Percentiles rank a stretch among this genome's conserved stretches.
These are phyloP conservation scores for Plasmodium cynomolgi DNA, from an alignment of 169 alveolate genomes.

Conservation along the genomic window DNA sequence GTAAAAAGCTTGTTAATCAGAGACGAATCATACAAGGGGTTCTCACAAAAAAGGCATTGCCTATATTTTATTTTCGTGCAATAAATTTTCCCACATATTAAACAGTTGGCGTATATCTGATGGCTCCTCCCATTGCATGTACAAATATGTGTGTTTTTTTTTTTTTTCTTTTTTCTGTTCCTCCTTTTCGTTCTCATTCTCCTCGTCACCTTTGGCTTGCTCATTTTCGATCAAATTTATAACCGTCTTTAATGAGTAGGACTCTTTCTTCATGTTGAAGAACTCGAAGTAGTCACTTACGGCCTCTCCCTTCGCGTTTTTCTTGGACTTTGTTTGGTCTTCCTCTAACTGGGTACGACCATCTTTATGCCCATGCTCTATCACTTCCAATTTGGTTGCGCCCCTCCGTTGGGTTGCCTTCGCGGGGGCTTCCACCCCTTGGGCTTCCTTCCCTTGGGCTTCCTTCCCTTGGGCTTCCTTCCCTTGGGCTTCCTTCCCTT, in stretches of 20 bases:
- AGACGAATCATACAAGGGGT: conserved; percentile 12
- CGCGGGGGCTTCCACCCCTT: too few relatives aligned
- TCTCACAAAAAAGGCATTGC: conserved; percentile 45
- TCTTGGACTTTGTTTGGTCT: not conserved
- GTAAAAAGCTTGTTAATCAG: conserved; percentile 6
- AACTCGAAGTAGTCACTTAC: conserved; percentile 19
- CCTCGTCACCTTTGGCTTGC: not conserved
- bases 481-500: not conserved
- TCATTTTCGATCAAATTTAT: conserved; percentile 37
- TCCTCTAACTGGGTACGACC: not conserved
- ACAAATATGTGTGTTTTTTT: conserved; percentile 37
- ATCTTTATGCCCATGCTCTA: not conserved
- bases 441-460: not conserved
- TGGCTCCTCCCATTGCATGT: conserved; percentile 50
- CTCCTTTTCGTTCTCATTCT: not conserved
- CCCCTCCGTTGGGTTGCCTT: not conserved
- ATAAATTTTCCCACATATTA: conserved; percentile 53
- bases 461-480: not conserved
- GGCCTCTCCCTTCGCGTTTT: not conserved
- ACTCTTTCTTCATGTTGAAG: conserved; percentile 41
- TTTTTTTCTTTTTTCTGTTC: conserved; percentile 2
- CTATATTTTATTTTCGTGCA: conserved; percentile 64
- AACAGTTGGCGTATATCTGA: conserved; percentile 53
- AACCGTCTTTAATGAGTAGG: conserved; percentile 28
- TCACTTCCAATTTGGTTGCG: not conserved